phyloP scores from a whole-genome alignment of 208 protist species.

The Naegleria fowleri region DNA sequence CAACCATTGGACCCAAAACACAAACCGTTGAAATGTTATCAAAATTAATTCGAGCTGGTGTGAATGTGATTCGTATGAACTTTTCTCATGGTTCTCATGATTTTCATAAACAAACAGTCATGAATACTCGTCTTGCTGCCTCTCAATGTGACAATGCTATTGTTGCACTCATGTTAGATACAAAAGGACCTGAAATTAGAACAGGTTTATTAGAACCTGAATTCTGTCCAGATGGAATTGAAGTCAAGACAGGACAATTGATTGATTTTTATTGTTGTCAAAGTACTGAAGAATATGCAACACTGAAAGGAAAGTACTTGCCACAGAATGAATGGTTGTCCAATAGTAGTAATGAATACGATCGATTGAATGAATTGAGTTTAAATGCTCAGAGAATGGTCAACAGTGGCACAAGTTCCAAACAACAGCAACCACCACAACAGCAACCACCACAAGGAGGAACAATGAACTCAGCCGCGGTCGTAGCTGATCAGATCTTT shows the following conservation, averaged over 20 bases:
- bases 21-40: constrained; percentile 83
- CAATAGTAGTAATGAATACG: neutral
- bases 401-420: neutral
- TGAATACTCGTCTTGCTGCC: constrained; percentile 80
- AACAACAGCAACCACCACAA: neutral
- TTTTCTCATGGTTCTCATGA: constrained; percentile 95
- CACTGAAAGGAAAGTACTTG: neutral
- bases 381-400: neutral
- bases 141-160: constrained; percentile 49
- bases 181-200: constrained; percentile 92
- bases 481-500: no score
- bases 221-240: constrained; percentile 7
- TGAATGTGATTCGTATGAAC: constrained; percentile 94
- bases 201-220: constrained; percentile 58
- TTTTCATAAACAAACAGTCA: constrained; percentile 85
- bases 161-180: constrained; percentile 91
- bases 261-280: constrained; percentile 9
- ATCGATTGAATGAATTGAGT: constrained; percentile 44
- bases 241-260: neutral
- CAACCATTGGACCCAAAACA: constrained; percentile 90
- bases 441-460: neutral
- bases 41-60: constrained; percentile 83
- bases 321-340: neutral
- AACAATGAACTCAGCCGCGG: no score
- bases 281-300: neutral